A percentile compares a stretch with the other conserved stretches of the same genome.
These are phyloP conservation scores for Lagenidium sp. DNA, from an alignment of 352 stramenopile genomes.

Conservation along the genomic window DNA sequence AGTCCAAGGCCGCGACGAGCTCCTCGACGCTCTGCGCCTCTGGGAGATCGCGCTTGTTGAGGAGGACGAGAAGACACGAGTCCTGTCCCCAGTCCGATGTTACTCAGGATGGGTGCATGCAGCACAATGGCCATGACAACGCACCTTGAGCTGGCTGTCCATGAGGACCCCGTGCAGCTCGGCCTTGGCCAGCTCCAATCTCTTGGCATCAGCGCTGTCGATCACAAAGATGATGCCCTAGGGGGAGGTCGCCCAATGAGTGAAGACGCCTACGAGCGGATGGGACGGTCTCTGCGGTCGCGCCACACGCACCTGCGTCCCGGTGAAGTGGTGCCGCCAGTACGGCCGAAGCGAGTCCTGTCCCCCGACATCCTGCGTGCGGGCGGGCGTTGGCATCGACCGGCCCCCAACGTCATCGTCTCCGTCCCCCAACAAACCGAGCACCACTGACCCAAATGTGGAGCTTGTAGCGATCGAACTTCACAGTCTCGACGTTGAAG, in stretches of 20 bases:
- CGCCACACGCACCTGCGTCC: constrained; percentile 57
- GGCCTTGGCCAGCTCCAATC: constrained; percentile 56
- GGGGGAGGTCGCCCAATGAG: too few species aligned
- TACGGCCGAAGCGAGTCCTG: constrained; percentile 74
- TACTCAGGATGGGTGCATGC: not conserved
- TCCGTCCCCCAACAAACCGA: too few species aligned
- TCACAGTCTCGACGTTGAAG: constrained; percentile 80
- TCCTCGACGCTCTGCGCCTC: constrained; percentile 36
- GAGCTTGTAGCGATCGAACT: constrained; percentile 62
- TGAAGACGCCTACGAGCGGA: too few species aligned
- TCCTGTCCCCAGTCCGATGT: constrained; percentile 21
- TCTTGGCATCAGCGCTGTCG: constrained; percentile 59
- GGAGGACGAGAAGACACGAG: constrained; percentile 50
- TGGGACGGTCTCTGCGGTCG: too few species aligned
- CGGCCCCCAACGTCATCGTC: not conserved
- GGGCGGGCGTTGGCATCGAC: not conserved
- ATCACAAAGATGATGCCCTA: constrained; percentile 81
- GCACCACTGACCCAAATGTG: constrained; percentile 54
- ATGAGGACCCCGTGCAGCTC: constrained; percentile 63
- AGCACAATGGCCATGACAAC: not conserved
- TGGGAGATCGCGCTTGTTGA: constrained; percentile 76
- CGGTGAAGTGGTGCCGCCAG: constrained; percentile 81
- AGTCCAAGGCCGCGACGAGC: constrained; percentile 33
- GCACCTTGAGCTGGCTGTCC: constrained; percentile 51
- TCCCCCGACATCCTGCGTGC: constrained; percentile 58